Evolutionary conservation across 306 rosid species (phyloP), one percentile per base, ranked within the genome.

Genomic region (Acacia acuminata): DNA sequence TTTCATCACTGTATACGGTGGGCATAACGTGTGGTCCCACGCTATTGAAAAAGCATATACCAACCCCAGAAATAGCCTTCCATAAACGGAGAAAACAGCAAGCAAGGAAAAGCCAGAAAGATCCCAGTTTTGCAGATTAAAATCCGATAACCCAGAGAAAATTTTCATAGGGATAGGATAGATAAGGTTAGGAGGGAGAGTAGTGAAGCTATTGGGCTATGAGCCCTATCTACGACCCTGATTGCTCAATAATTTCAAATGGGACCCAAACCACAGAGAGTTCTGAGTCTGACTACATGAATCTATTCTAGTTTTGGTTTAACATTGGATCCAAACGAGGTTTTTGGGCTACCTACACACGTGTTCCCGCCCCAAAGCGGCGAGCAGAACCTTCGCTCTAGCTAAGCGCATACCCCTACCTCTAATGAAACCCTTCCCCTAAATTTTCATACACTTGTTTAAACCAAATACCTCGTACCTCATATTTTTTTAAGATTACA

Each of bases 261-360:
- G 76, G 85, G 86, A 38, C 82, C 88, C 88, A 77, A 83, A 16
- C 25, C 45, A 48, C 36, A 34, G 84, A 55, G 51, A 50, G n/a
- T 64, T 61, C 36, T 48, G 63, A 51, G 8, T 8, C 44, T 56
- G 70, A 76, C 64, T 10, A 48, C 75, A 71, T 32, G 42, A 74
- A 78, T 87, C 73, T 79, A 73, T 65, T 60, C 55, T 20, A 16
- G 8, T 8, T 11, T 22, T 11, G 76, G 55, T 70, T 20, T 40
- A 81, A 80, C 89, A 79, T 43, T 38, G 83, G 75, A 36, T 47
- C 66, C 68, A 40, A 70, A 7, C 72, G 51, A 68, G 58, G 58
- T 67, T 83, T 15, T 38, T 2, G 61, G 76, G 85, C 85, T 77
- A 82, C 67, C 73, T 76, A 24, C 50, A 82, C 93, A 86, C 91